Evolutionary conservation across 2,329 filamentous ascomycete genomes (phyloP).

Genomic region (Thielaviopsis ethacetica): DNA sequence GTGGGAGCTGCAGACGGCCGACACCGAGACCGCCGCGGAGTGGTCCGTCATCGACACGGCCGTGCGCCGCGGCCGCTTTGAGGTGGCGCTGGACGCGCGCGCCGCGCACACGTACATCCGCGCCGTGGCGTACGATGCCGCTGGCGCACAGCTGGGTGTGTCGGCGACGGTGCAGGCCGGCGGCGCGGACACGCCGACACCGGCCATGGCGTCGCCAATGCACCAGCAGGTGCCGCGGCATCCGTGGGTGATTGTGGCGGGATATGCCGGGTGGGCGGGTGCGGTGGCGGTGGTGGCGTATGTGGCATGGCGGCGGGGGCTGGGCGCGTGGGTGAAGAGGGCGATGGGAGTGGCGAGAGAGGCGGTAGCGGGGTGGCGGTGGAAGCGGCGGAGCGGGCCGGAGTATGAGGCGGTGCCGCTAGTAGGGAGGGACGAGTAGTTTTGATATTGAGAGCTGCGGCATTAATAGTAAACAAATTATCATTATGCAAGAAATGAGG

Average conservation of each 20-base stretch:
- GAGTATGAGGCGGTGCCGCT: constrained; percentile 7
- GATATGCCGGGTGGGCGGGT: neutral
- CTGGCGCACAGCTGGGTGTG: neutral
- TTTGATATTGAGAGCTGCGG: too few species aligned
- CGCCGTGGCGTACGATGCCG: neutral
- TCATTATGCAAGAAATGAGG: too few species aligned
- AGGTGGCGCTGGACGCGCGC: constrained; percentile 20
- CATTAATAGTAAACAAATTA: too few species aligned
- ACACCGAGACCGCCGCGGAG: constrained; percentile 20
- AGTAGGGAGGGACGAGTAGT: constrained; percentile 1
- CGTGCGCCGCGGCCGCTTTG: constrained; percentile 24
- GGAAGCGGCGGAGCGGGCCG: neutral
- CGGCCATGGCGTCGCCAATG: constrained; percentile 3
- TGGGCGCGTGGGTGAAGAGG: too few species aligned
- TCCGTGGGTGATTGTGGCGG: constrained; percentile 1
- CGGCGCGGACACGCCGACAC: neutral
- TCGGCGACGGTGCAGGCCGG: neutral
- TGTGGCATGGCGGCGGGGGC: too few species aligned
- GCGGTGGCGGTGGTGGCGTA: neutral
- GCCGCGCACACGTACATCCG: neutral
- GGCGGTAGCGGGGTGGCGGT: neutral
- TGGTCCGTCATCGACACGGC: constrained; percentile 21
- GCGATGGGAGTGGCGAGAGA: neutral
- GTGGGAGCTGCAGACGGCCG: constrained; percentile 33
- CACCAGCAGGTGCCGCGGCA: constrained; percentile 2